Percentiles rank a stretch among this genome's conserved stretches.
Evolutionary conservation across 371 early-diverging fungal genomes (phyloP).

Genomic region (Syncephalastrum racemosum): DNA sequence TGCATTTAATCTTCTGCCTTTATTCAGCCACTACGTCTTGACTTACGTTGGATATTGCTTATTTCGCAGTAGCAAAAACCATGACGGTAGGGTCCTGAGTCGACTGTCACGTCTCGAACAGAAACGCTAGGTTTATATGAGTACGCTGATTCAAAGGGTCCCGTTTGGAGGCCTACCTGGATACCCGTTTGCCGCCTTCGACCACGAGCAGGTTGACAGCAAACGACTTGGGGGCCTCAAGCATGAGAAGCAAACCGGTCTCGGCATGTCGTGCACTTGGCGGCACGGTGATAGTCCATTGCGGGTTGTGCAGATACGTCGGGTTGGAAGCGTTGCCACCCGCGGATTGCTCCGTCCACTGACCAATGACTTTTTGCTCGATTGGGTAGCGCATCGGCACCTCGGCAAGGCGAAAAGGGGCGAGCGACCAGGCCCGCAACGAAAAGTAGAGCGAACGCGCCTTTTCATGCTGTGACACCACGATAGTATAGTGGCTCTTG

Average conservation of each 20-base stretch:
- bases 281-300: slow-evolving; percentile 66
- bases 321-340: slow-evolving; percentile 77
- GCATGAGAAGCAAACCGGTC: slow-evolving; percentile 48
- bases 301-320: slow-evolving; percentile 77
- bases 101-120: slow-evolving; percentile 63
- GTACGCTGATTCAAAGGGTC: background rate
- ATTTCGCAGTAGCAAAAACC: slow-evolving; percentile 73
- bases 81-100: slow-evolving; percentile 72
- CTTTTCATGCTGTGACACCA: slow-evolving; percentile 81
- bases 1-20: background rate
- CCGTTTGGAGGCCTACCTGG: slow-evolving; percentile 34
- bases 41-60: slow-evolving; percentile 51
- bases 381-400: slow-evolving; percentile 64
- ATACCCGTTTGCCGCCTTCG: slow-evolving; percentile 68
- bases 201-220: slow-evolving; percentile 73
- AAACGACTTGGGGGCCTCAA: slow-evolving; percentile 67
- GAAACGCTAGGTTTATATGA: slow-evolving; percentile 63
- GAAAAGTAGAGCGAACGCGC: slow-evolving; percentile 70
- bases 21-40: background rate
- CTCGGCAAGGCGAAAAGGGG: slow-evolving; percentile 63
- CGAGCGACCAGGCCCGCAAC: slow-evolving; percentile 67
- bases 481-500: slow-evolving; percentile 66
- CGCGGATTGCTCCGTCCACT: slow-evolving; percentile 80
- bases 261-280: slow-evolving; percentile 14
- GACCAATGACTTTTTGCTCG: slow-evolving; percentile 60